Percentiles rank a stretch among this genome's conserved stretches.
Conservation (phyloP, 2,329 filamentous ascomycete genomes). For the Pseudogymnoascus sp. region DNA sequence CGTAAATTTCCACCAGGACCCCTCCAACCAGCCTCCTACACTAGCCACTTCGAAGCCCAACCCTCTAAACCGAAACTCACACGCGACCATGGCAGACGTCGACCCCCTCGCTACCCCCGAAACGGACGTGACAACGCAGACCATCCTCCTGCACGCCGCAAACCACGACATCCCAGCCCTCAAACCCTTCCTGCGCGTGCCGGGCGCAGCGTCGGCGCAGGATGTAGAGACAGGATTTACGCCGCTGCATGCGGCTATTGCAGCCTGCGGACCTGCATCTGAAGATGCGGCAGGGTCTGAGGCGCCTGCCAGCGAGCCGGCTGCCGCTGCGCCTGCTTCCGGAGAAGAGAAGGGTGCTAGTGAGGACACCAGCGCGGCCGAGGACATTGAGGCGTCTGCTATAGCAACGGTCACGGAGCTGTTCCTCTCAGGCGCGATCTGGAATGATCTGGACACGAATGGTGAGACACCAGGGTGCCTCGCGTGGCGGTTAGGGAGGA, state of each 20-base stretch:
- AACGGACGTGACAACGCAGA: constrained; percentile 35
- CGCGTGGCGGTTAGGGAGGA: constrained; percentile 60
- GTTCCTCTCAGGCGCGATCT: constrained; percentile 83
- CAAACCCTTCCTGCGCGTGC: constrained; percentile 25
- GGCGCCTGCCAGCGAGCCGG: constrained; percentile 24
- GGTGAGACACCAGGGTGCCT: constrained; percentile 89
- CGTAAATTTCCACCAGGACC: constrained; percentile 6
- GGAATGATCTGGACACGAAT: constrained; percentile 86
- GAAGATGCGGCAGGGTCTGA: background rate
- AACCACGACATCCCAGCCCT: constrained; percentile 41
- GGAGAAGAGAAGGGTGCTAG: constrained; percentile 17
- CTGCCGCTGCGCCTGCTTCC: constrained; percentile 14
- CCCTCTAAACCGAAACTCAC: background rate
- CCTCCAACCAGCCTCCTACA: background rate
- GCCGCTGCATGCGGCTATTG: constrained; percentile 82
- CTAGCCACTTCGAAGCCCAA: background rate
- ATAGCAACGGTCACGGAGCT: constrained; percentile 64
- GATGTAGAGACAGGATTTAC: constrained; percentile 80
- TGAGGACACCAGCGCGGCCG: constrained; percentile 30
- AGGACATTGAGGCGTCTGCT: constrained; percentile 46
- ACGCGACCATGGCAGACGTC: background rate
- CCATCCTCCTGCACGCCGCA: constrained; percentile 57
- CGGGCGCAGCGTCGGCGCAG: constrained; percentile 61
- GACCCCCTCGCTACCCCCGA: constrained; percentile 20
- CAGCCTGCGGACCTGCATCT: constrained; percentile 47